A percentile compares a stretch with the other conserved stretches of the same genome.
Conservation (phyloP, 1,284 basidiomycete genomes). For the Violaceomyces palustris region DNA sequence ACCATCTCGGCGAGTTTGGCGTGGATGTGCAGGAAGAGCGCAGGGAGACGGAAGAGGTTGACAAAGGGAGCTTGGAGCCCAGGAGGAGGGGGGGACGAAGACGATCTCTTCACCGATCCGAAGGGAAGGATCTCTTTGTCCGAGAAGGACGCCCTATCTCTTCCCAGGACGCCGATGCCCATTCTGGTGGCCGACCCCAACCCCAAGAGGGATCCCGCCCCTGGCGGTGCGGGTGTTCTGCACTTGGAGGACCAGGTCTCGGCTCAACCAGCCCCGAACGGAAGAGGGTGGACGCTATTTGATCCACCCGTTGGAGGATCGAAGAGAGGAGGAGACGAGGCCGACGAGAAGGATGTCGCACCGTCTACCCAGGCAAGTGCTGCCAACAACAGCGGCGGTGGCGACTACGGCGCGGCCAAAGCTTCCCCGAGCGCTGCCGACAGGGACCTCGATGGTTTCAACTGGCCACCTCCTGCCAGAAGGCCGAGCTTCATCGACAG, state of each 20-base stretch:
- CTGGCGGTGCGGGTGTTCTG: too few relatives aligned
- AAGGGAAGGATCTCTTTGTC: too few relatives aligned
- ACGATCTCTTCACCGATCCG: too few relatives aligned
- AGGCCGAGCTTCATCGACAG: constrained; percentile 27
- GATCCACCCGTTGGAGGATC: constrained; percentile 13
- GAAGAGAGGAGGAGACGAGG: not conserved
- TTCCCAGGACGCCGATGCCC: not conserved
- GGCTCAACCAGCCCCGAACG: constrained; percentile 16
- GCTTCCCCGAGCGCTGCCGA: constrained; percentile 6
- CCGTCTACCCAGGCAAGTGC: too few relatives aligned
- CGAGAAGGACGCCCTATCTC: not conserved
- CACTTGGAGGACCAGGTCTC: constrained; percentile 2
- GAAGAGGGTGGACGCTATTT: constrained; percentile 20
- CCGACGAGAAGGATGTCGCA: not conserved
- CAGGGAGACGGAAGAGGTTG: not conserved
- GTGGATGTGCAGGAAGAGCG: constrained; percentile 12
- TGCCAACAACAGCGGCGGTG: constrained; percentile 1
- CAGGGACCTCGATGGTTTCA: constrained; percentile 14
- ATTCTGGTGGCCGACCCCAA: not conserved
- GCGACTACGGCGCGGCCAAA: constrained; percentile 15
- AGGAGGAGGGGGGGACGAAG: not conserved
- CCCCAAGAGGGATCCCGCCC: not conserved
- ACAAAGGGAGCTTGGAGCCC: not conserved
- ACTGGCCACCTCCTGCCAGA: constrained; percentile 12
- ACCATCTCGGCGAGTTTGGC: constrained; percentile 23